Percentiles rank a stretch among this genome's conserved stretches.
phyloP scores from a whole-genome alignment of 441 rosid species.

The Capsella rubella region DNA sequence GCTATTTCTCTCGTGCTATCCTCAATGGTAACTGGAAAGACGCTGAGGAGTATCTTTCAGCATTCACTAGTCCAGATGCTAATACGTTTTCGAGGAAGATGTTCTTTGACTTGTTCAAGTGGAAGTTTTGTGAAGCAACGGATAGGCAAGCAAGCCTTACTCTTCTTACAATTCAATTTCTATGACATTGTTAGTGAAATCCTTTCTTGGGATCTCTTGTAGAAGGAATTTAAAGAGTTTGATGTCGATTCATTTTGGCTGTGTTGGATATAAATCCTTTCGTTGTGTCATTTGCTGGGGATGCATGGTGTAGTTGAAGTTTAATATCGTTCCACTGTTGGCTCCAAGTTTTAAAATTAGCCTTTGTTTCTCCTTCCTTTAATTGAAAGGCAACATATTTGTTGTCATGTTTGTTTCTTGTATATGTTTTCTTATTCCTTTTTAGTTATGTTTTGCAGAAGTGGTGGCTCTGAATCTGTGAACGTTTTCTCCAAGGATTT shows the following conservation, averaged over 20 bases:
- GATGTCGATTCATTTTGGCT: background rate
- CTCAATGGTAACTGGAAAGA: slow-evolving; percentile 41
- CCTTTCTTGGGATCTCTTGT: slow-evolving; percentile 1
- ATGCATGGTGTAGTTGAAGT: background rate
- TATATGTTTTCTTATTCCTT: slow-evolving; percentile 8
- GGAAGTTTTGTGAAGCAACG: slow-evolving; percentile 35
- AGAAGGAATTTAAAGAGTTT: background rate
- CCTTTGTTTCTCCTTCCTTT: background rate
- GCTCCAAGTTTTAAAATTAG: background rate
- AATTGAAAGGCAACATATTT: background rate
- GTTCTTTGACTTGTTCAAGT: slow-evolving; percentile 40
- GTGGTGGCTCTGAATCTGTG: slow-evolving; percentile 35
- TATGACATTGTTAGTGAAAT: background rate
- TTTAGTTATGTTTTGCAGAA: slow-evolving; percentile 37
- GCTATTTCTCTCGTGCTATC: slow-evolving; percentile 38
- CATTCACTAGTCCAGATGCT: slow-evolving; percentile 43
- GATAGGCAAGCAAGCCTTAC: slow-evolving; percentile 36
- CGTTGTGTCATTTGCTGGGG: background rate
- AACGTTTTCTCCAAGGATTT: slow-evolving; percentile 40
- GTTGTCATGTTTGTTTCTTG: background rate
- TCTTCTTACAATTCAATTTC: slow-evolving; percentile 1
- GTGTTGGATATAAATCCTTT: too few relatives aligned
- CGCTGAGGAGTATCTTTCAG: slow-evolving; percentile 48
- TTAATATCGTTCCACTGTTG: background rate
- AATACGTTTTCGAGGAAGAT: slow-evolving; percentile 43